Percentiles rank a stretch among this genome's conserved stretches.
Evolutionary conservation across 176 grass and related monocot species (phyloP).

Genomic region (Triticum urartu): DNA sequence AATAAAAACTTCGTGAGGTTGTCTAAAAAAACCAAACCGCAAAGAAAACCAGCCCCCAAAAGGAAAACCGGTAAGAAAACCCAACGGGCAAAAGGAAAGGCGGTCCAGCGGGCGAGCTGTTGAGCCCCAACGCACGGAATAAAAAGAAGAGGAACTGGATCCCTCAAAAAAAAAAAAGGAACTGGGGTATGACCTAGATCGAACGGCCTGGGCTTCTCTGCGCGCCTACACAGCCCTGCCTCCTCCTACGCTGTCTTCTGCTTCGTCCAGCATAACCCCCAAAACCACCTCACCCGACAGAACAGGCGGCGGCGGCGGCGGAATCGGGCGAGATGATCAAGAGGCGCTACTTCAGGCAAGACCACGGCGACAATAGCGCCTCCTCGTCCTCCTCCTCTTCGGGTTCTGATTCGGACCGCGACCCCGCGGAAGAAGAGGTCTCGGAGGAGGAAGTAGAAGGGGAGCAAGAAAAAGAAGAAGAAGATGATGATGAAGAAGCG

Average conservation of each 20-base stretch:
- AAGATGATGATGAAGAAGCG: constrained; percentile 6
- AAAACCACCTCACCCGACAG: not conserved
- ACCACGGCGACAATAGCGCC: constrained; percentile 43
- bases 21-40: too few relatives aligned
- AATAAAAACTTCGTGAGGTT: too few relatives aligned
- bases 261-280: not conserved
- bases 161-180: too few relatives aligned
- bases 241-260: not conserved
- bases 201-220: not conserved
- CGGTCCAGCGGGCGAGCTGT: too few relatives aligned
- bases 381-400: constrained; percentile 55
- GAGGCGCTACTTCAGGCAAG: constrained; percentile 68
- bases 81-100: too few relatives aligned
- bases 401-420: constrained; percentile 35
- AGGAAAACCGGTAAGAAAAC: too few relatives aligned
- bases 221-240: not conserved
- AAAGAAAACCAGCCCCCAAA: too few relatives aligned
- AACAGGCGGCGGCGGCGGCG: not conserved
- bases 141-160: too few relatives aligned
- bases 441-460: constrained; percentile 36
- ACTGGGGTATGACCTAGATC: constrained; percentile 14
- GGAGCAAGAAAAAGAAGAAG: constrained; percentile 5
- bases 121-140: too few relatives aligned
- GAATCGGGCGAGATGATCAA: constrained; percentile 62
- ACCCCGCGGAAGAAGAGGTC: constrained; percentile 27